Conservation (phyloP, 2,329 filamentous ascomycete genomes). For the Phialophora tarda region DNA sequence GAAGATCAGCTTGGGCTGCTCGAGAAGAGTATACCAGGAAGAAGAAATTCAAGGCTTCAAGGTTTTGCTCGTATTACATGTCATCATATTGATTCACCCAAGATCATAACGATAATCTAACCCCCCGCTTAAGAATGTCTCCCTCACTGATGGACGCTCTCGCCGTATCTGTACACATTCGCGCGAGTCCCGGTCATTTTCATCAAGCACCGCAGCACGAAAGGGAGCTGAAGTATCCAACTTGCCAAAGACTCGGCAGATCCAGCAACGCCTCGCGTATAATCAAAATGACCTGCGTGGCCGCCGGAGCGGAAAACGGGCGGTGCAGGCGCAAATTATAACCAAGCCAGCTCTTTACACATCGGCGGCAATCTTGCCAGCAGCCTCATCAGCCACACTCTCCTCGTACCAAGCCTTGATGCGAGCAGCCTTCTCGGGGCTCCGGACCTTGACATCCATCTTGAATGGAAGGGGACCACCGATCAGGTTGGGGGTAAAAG, state of each 20-base stretch:
- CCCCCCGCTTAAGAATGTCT: constrained; percentile 2
- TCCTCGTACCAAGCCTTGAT: constrained; percentile 41
- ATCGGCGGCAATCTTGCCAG: constrained; percentile 35
- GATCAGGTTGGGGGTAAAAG: constrained; percentile 40
- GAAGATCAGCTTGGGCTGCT: neutral
- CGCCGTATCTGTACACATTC: constrained; percentile 17
- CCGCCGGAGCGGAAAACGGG: neutral
- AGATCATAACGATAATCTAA: constrained; percentile 11
- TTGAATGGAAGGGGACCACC: constrained; percentile 40
- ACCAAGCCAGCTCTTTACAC: constrained; percentile 20
- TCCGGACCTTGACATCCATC: constrained; percentile 40
- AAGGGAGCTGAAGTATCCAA: constrained; percentile 4
- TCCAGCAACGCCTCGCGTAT: constrained; percentile 25
- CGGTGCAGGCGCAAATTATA: constrained; percentile 2
- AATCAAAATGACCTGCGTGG: constrained; percentile 12
- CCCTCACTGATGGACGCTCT: neutral
- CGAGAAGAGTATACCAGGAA: neutral
- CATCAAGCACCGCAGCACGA: constrained; percentile 7
- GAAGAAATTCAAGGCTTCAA: neutral
- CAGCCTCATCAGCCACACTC: constrained; percentile 37
- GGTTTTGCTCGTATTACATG: constrained; percentile 14
- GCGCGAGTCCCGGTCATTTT: neutral
- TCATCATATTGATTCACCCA: constrained; percentile 22
- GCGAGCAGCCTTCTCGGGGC: constrained; percentile 36
- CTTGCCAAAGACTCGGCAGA: constrained; percentile 1